phyloP scores from a whole-genome alignment of 2,329 filamentous ascomycete species.

The Thelonectria discophora region DNA sequence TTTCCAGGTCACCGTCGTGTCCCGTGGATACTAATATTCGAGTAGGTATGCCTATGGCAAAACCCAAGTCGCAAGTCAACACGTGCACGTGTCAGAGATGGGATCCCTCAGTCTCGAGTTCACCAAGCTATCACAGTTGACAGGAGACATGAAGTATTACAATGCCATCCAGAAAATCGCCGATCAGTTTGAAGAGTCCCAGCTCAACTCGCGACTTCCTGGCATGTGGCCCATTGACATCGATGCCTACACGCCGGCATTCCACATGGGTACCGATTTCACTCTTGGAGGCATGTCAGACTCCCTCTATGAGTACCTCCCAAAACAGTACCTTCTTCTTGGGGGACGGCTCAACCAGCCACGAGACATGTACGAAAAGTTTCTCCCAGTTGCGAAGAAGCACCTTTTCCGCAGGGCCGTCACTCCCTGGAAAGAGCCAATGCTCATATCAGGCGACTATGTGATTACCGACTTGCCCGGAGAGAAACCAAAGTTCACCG shows the following conservation, averaged over 20 bases:
- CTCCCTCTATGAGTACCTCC: constrained; percentile 72
- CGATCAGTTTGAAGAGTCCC: constrained; percentile 62
- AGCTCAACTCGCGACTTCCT: constrained; percentile 63
- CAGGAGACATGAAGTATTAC: constrained; percentile 67
- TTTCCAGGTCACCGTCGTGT: neutral
- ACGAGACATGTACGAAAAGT: constrained; percentile 47
- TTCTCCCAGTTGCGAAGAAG: constrained; percentile 58
- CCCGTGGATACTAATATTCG: constrained; percentile 20
- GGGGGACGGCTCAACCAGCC: constrained; percentile 59
- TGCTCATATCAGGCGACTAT: constrained; percentile 69
- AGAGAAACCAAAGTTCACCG: constrained; percentile 40
- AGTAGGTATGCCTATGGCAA: constrained; percentile 38
- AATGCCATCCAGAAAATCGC: constrained; percentile 68
- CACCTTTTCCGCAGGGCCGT: constrained; percentile 75
- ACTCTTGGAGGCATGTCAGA: constrained; percentile 66
- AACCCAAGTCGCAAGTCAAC: constrained; percentile 33
- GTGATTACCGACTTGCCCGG: constrained; percentile 41
- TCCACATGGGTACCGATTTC: constrained; percentile 54
- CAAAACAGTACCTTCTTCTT: constrained; percentile 71
- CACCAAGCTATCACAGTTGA: constrained; percentile 71
- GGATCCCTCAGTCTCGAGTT: constrained; percentile 70
- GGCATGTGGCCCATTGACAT: constrained; percentile 70
- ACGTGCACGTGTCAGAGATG: constrained; percentile 40
- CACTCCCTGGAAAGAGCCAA: constrained; percentile 63
- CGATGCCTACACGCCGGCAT: constrained; percentile 47